Conservation (phyloP, 2,329 filamentous ascomycete genomes). For the Macroventuria anomochaeta region DNA sequence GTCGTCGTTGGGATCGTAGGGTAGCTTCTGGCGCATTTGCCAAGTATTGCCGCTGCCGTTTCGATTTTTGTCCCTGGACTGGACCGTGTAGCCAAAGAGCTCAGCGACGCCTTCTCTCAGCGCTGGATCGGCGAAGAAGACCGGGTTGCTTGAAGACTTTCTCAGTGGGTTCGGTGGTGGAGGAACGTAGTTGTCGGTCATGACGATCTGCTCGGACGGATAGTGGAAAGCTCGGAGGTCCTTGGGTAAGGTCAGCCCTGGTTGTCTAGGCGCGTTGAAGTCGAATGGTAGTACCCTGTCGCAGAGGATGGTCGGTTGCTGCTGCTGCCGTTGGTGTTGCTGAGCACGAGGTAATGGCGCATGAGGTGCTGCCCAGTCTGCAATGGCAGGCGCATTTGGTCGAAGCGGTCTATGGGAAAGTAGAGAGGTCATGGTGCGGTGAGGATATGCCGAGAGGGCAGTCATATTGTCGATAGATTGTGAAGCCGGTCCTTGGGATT, state of each 20-base stretch:
- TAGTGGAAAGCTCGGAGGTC: neutral
- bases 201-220: conserved; percentile 2
- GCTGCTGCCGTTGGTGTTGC: neutral
- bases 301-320: neutral
- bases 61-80: conserved; percentile 77
- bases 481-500: neutral
- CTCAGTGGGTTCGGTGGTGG: conserved; percentile 33
- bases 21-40: conserved; percentile 46
- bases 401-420: neutral
- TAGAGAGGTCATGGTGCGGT: neutral
- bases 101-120: conserved; percentile 14
- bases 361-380: neutral
- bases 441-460: neutral
- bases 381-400: neutral
- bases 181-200: conserved; percentile 45
- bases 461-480: neutral
- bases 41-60: conserved; percentile 51
- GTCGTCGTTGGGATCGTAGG: conserved; percentile 19
- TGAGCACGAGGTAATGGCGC: neutral
- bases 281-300: neutral
- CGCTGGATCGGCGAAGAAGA: conserved; percentile 53
- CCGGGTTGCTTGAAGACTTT: conserved; percentile 64
- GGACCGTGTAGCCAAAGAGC: conserved; percentile 57
- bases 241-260: conserved; percentile 5
- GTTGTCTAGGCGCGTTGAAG: conserved; percentile 58